Percentiles rank a stretch among this genome's conserved stretches.
Evolutionary conservation across 176 grass and related monocot species (phyloP).

Genomic region (Tillandsia fasciculata): DNA sequence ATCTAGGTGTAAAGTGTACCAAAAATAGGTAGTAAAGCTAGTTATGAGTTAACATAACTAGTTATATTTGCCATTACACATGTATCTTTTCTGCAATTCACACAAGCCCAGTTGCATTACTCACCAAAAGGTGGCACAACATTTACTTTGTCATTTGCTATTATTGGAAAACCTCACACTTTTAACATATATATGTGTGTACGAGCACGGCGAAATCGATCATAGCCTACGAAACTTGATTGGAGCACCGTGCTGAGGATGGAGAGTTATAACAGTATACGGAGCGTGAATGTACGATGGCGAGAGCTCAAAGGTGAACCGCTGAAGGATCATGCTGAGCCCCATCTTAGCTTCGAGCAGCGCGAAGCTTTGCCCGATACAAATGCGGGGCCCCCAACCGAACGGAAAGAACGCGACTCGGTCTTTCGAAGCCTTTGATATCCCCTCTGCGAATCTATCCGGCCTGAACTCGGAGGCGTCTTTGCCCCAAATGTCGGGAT

Average conservation of each 20-base stretch:
- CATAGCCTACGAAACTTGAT: conserved; percentile 25
- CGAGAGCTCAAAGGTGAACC: conserved; percentile 53
- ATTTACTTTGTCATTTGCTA: not conserved
- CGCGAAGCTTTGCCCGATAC: conserved; percentile 53
- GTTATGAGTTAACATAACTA: too few species aligned
- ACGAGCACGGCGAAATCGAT: not conserved
- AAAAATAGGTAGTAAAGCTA: too few species aligned
- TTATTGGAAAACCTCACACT: not conserved
- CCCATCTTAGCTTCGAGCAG: conserved; percentile 62
- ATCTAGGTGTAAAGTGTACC: too few species aligned
- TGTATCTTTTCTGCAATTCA: conserved; percentile 1
- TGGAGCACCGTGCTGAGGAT: conserved; percentile 52
- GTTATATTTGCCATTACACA: not conserved
- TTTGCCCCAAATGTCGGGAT: conserved; percentile 46
- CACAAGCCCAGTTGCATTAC: not conserved
- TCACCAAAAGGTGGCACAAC: not conserved
- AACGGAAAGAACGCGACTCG: conserved; percentile 35
- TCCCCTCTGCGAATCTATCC: conserved; percentile 47
- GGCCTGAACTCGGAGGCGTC: conserved; percentile 45
- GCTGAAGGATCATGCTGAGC: conserved; percentile 44
- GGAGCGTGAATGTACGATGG: conserved; percentile 48
- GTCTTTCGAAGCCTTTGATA: conserved; percentile 44
- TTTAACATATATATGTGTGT: not conserved
- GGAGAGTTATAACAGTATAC: conserved; percentile 19
- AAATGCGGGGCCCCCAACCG: conserved; percentile 37